Percentiles rank a stretch among this genome's conserved stretches.
These are phyloP conservation scores for Gloeostereum incarnatum DNA, from an alignment of 768 basidiomycete genomes.

Conservation along the genomic window DNA sequence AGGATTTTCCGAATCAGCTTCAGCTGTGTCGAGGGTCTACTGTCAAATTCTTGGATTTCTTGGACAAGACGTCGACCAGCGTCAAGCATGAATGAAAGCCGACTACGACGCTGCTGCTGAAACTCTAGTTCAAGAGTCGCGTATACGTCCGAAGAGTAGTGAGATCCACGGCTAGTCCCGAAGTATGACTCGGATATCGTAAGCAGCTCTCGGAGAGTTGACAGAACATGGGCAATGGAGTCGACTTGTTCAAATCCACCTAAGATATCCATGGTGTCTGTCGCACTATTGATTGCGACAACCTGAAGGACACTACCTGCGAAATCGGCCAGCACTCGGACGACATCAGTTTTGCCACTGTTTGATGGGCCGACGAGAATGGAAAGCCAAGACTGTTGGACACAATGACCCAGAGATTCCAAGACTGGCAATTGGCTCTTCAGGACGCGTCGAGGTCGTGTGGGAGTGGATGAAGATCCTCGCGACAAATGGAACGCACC, in stretches of 20 bases:
- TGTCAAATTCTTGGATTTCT: neutral
- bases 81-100: neutral
- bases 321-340: constrained; percentile 59
- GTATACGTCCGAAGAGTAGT: no score
- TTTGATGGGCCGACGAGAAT: constrained; percentile 72
- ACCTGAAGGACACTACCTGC: constrained; percentile 64
- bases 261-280: constrained; percentile 89
- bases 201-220: constrained; percentile 30
- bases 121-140: constrained; percentile 12
- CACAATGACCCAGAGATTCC: constrained; percentile 67
- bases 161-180: constrained; percentile 24
- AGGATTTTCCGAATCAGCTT: constrained; percentile 2
- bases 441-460: constrained; percentile 40
- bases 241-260: constrained; percentile 95
- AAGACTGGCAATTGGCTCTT: constrained; percentile 56
- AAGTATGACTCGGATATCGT: constrained; percentile 25
- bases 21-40: neutral
- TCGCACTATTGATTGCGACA: constrained; percentile 74
- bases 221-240: constrained; percentile 25
- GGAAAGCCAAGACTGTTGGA: constrained; percentile 78
- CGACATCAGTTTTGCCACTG: constrained; percentile 73
- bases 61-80: neutral
- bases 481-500: constrained; percentile 48
- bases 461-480: constrained; percentile 21
- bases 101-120: constrained; percentile 6